Evolutionary conservation across 2,329 filamentous ascomycete genomes (phyloP).

Genomic region (Alternaria tenuissima): DNA sequence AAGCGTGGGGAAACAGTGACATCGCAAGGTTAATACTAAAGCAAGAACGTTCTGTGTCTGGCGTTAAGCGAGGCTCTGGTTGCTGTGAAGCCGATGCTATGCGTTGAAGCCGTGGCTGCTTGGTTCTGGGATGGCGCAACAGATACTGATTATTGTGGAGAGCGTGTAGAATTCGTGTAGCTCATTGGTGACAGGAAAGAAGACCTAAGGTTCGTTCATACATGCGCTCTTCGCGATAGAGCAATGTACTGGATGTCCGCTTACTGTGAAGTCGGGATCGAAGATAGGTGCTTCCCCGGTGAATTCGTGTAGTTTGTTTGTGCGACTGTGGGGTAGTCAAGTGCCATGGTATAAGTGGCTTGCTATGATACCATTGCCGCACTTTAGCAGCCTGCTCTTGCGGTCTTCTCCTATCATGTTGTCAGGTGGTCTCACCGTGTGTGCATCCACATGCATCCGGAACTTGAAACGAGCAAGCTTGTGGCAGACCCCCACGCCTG

Average conservation of each 20-base stretch:
- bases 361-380: constrained; percentile 8
- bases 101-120: constrained; percentile 4
- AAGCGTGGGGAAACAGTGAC: constrained; percentile 18
- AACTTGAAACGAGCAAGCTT: constrained; percentile 17
- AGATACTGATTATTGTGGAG: not conserved
- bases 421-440: constrained; percentile 9
- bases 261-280: not conserved
- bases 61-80: not conserved
- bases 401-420: constrained; percentile 13
- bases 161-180: constrained; percentile 4
- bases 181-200: constrained; percentile 9
- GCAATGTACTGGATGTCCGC: not conserved
- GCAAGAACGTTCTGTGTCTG: constrained; percentile 13
- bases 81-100: constrained; percentile 17
- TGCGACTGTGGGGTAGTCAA: constrained; percentile 10
- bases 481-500: constrained; percentile 24
- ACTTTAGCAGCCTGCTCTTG: not conserved
- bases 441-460: constrained; percentile 4
- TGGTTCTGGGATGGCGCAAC: not conserved
- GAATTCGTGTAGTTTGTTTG: constrained; percentile 1
- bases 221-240: constrained; percentile 6
- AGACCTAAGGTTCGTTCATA: constrained; percentile 2
- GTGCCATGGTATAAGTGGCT: constrained; percentile 12
- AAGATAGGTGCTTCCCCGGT: constrained; percentile 3
- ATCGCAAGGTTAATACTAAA: constrained; percentile 1